These are phyloP conservation scores for Ceratorhiza oryzae-sativae DNA, from an alignment of 1,284 basidiomycete genomes.

Conservation along the genomic window DNA sequence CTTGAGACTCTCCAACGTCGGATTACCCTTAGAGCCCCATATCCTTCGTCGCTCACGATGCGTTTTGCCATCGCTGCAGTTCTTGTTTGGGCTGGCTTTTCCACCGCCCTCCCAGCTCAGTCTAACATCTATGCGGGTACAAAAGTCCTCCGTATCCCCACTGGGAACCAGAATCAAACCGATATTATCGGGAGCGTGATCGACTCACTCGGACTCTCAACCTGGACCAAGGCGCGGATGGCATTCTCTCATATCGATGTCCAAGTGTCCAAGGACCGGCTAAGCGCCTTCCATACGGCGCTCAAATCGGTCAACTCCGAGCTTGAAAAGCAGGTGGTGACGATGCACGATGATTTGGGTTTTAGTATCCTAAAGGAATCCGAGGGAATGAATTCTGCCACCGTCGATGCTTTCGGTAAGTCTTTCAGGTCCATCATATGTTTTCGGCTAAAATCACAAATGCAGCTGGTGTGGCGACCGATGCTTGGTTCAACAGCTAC, in stretches of 20 bases:
- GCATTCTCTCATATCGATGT: constrained; percentile 29
- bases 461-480: constrained; percentile 19
- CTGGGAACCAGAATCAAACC: constrained; percentile 28
- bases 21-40: too few species aligned
- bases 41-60: background rate
- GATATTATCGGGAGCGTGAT: constrained; percentile 13
- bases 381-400: constrained; percentile 23
- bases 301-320: background rate
- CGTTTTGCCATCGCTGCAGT: background rate
- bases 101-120: background rate
- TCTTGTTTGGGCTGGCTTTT: constrained; percentile 4
- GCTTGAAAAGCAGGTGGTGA: constrained; percentile 18
- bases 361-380: constrained; percentile 24
- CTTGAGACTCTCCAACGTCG: background rate
- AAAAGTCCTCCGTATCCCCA: constrained; percentile 30
- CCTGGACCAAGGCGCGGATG: constrained; percentile 11
- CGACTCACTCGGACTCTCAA: constrained; percentile 5
- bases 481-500: constrained; percentile 30
- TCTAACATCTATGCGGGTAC: constrained; percentile 10
- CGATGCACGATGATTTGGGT: constrained; percentile 28
- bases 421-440: background rate
- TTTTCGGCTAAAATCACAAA: background rate
- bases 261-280: constrained; percentile 17
- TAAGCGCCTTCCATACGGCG: constrained; percentile 7
- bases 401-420: constrained; percentile 17